phyloP scores from a whole-genome alignment of 2,329 filamentous ascomycete genomes.

The Aspergillus oerlinghausenensis region DNA sequence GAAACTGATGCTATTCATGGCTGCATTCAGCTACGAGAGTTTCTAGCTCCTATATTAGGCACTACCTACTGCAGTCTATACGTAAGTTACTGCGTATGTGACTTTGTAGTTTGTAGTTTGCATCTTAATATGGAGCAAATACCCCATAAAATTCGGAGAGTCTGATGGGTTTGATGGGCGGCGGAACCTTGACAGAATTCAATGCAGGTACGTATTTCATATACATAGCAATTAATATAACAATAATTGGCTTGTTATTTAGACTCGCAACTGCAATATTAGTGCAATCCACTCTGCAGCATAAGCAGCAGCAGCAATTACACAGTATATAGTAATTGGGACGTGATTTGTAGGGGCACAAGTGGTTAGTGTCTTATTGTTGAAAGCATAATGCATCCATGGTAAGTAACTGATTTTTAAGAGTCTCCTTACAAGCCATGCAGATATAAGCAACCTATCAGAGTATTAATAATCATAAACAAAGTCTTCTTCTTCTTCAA shows the following conservation, averaged over 20 bases:
- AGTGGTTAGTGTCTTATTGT: too few species aligned
- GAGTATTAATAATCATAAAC: slow-evolving; percentile 7
- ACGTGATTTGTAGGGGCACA: too few species aligned
- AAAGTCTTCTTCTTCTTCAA: not conserved
- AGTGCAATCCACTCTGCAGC: too few species aligned
- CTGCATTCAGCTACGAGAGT: not conserved
- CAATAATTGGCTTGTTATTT: not conserved
- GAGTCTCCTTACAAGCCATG: not conserved
- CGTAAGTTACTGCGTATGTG: not conserved
- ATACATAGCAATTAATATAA: not conserved
- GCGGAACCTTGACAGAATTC: not conserved
- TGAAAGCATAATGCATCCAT: not conserved
- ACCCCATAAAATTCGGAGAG: not conserved
- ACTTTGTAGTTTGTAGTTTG: not conserved
- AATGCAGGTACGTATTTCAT: not conserved
- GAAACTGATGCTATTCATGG: not conserved
- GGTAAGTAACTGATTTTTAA: not conserved
- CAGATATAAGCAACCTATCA: not conserved
- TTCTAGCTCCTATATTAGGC: not conserved
- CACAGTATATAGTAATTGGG: too few species aligned
- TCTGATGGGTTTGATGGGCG: not conserved
- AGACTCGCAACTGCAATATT: too few species aligned
- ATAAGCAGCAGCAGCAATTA: too few species aligned
- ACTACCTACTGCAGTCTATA: too few species aligned
- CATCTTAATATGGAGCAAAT: not conserved